Evolutionary conservation across 345 rosid species (phyloP), one percentile per base, ranked within the genome.

Genomic region (Aquilaria malaccensis): DNA sequence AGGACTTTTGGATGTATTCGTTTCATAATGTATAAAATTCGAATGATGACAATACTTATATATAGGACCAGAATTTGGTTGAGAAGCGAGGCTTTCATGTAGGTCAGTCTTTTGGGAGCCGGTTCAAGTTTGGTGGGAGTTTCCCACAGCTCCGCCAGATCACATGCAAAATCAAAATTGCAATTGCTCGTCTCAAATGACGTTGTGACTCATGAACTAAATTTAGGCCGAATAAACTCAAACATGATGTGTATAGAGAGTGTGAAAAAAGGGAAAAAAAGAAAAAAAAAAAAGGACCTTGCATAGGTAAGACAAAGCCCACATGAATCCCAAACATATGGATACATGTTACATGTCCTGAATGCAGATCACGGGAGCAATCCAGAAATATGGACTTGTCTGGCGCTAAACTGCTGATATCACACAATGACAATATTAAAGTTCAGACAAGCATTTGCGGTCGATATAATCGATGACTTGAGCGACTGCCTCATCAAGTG

Each of bases 361-460:
- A 37, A 37, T 37, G 43, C 7, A 3, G 43, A 3, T 37, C 43
- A 37, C 2, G 3, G 43, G 43, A 37, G 43, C 43, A 37, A 22
- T 22, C 22, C 22, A 0, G 22, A 22, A 22, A 22, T 7, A 37
- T 37, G 5, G 43, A 7, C 43, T 37, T 7, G 7, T 37, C 43
- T 37, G 7, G 7, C 7, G 43, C 43, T 37, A 37, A 37, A 37
- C 43, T 37, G 43, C 43, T 37, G 1, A 7, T 37, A 37, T 37
- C 43, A 37, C 43, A 37, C 43, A 3, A 37, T 7, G 3, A 7
- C 43, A 37, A 37, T 37, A 3, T 88, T 76, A 90, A 50, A 94
- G 95, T 69, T 90, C 89, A 4, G 84, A 73, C 11, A 91, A 70
- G 67, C 63, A 58, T 80, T 91, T 95, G 22, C 95, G 94, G 12